Conservation (phyloP, 139 green algal genomes). For the Microglena sp. region DNA sequence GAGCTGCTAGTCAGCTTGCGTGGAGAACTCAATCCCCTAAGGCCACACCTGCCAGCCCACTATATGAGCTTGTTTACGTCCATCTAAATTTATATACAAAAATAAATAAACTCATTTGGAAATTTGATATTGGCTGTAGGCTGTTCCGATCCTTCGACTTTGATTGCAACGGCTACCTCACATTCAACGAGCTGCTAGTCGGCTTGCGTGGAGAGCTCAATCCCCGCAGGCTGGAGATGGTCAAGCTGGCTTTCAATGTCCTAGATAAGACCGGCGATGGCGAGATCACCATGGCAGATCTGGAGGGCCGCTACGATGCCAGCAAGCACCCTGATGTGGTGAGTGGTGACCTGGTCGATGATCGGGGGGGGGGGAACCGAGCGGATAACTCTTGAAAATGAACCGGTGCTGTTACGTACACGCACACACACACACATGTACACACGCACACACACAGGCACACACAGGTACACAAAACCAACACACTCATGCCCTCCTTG, state of each 20-base stretch:
- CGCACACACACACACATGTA: background rate
- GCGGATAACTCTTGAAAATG: too few relatives aligned
- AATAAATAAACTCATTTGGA: too few relatives aligned
- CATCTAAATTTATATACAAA: too few relatives aligned
- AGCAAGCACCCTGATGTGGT: slow-evolving; percentile 38
- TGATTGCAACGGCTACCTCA: slow-evolving; percentile 33
- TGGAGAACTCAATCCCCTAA: slow-evolving; percentile 27
- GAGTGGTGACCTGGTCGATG: too few relatives aligned
- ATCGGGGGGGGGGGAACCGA: too few relatives aligned
- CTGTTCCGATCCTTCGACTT: slow-evolving; percentile 28
- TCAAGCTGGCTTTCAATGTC: slow-evolving; percentile 39
- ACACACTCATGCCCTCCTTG: too few relatives aligned
- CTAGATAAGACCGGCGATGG: slow-evolving; percentile 35
- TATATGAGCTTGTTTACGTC: too few relatives aligned
- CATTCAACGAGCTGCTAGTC: slow-evolving; percentile 41
- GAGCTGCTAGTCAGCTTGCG: slow-evolving; percentile 41
- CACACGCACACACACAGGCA: background rate
- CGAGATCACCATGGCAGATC: slow-evolving; percentile 27
- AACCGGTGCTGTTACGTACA: background rate
- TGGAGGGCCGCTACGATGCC: slow-evolving; percentile 31
- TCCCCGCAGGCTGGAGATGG: slow-evolving; percentile 28
- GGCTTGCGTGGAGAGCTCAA: slow-evolving; percentile 36
- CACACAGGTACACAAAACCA: background rate
- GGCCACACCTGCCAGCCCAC: too few relatives aligned
- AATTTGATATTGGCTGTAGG: too few relatives aligned